Evolutionary conservation across 176 grass and related monocot species (phyloP).

Genomic region (Triticum dicoccoides): DNA sequence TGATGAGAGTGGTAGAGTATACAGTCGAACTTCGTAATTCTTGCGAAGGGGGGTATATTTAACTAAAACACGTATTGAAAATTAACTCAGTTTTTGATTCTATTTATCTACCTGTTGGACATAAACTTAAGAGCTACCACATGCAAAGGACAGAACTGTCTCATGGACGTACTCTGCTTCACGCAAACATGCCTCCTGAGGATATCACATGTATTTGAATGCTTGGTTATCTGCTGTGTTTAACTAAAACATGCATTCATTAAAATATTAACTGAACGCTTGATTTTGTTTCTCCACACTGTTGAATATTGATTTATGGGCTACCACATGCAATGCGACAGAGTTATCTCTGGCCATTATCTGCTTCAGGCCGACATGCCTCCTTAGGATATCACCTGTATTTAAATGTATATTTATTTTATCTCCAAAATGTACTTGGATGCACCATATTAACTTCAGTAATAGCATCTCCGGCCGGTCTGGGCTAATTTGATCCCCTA

Average conservation of each 20-base stretch:
- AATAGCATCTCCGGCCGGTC: not conserved
- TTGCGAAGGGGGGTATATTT: not conserved
- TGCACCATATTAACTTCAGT: not conserved
- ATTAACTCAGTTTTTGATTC: not conserved
- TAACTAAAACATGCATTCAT: not conserved
- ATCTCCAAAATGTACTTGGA: not conserved
- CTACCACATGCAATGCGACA: not conserved
- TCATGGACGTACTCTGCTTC: not conserved
- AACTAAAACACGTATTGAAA: not conserved
- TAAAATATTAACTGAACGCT: not conserved
- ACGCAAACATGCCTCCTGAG: not conserved
- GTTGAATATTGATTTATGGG: not conserved
- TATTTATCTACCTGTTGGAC: not conserved
- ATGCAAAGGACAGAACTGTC: not conserved
- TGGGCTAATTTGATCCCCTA: too few relatives aligned
- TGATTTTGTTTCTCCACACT: not conserved
- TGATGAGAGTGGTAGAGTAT: not conserved
- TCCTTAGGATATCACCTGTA: constrained; percentile 2
- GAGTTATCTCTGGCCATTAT: not conserved
- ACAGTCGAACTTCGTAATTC: not conserved
- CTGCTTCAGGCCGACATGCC: not conserved
- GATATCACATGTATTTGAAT: constrained; percentile 5
- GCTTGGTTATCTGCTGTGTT: not conserved
- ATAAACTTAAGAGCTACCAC: not conserved
- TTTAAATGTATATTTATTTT: constrained; percentile 14